Evolutionary conservation across 352 stramenopile genomes (phyloP).

Genomic region (Thraustochytrium sp.): DNA sequence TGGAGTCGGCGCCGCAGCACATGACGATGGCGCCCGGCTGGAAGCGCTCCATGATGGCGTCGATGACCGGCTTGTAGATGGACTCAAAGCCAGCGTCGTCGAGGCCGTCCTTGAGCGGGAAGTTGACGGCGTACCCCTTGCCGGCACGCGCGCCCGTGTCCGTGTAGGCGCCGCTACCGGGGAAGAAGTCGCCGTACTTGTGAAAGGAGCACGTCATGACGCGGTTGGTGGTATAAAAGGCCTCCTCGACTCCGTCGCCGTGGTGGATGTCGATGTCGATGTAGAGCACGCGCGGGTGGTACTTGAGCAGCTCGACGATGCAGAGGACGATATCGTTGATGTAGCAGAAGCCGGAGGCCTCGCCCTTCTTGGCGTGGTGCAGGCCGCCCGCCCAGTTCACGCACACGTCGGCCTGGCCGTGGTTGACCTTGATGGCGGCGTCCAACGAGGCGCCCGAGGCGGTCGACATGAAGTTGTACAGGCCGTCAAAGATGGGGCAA

Average conservation of each 20-base stretch:
- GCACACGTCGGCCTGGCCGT: conserved; percentile 47
- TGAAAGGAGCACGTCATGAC: conserved; percentile 55
- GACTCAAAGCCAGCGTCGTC: conserved; percentile 45
- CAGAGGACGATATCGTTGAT: conserved; percentile 55
- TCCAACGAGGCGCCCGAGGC: conserved; percentile 89
- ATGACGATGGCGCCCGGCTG: conserved; percentile 50
- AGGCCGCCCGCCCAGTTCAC: conserved; percentile 55
- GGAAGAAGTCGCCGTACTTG: conserved; percentile 56
- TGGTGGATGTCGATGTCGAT: conserved; percentile 56
- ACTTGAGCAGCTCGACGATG: conserved; percentile 53
- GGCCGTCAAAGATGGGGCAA: conserved; percentile 96
- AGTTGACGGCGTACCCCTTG: conserved; percentile 50
- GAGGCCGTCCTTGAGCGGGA: conserved; percentile 50
- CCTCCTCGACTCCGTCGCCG: conserved; percentile 54
- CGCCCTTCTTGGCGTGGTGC: conserved; percentile 55
- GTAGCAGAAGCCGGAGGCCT: conserved; percentile 57
- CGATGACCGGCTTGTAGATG: conserved; percentile 59
- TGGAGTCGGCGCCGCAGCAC: conserved; percentile 50
- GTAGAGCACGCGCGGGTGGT: conserved; percentile 51
- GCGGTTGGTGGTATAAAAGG: conserved; percentile 53
- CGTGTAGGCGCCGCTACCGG: conserved; percentile 48
- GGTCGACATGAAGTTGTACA: conserved; percentile 97
- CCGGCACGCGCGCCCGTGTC: conserved; percentile 47
- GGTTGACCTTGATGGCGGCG: conserved; percentile 47
- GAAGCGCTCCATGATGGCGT: conserved; percentile 64